These are phyloP conservation scores for Brassica cretica DNA, from an alignment of 345 rosid species.

Conservation along the genomic window DNA sequence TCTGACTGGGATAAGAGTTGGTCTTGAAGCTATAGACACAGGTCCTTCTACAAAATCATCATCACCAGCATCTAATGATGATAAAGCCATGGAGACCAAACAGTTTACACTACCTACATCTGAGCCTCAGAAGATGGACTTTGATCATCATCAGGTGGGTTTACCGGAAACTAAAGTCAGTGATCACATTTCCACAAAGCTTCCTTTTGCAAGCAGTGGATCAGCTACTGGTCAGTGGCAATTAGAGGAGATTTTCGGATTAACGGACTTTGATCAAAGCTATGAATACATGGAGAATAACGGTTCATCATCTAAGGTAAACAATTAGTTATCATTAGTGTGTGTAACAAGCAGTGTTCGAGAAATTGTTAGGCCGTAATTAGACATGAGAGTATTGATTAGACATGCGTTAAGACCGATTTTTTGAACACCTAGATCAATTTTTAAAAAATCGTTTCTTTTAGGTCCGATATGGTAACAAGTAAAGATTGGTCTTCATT, in stretches of 20 bases:
- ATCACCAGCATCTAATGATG: constrained; percentile 43
- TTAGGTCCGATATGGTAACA: background rate
- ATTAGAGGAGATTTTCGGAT: constrained; percentile 69
- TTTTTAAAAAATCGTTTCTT: no score
- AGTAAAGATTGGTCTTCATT: background rate
- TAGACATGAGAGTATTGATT: no score
- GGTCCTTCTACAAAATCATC: constrained; percentile 58
- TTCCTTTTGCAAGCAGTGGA: constrained; percentile 62
- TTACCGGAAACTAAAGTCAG: constrained; percentile 41
- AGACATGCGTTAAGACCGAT: no score
- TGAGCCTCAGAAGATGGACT: constrained; percentile 42
- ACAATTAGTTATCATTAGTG: background rate
- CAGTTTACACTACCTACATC: constrained; percentile 37
- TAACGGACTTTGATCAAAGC: constrained; percentile 62
- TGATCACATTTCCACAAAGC: constrained; percentile 37
- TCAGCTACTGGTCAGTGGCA: constrained; percentile 74
- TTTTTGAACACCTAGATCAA: no score
- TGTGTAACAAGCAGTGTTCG: background rate
- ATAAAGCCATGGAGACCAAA: constrained; percentile 48
- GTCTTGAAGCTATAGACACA: constrained; percentile 62
- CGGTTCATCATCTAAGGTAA: constrained; percentile 68
- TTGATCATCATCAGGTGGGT: constrained; percentile 40
- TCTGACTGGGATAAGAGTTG: constrained; percentile 91
- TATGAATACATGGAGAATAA: constrained; percentile 62
- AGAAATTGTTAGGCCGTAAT: no score